Conservation (phyloP, 129 eudicot genomes). For the Centrapalus pauciflorus region DNA sequence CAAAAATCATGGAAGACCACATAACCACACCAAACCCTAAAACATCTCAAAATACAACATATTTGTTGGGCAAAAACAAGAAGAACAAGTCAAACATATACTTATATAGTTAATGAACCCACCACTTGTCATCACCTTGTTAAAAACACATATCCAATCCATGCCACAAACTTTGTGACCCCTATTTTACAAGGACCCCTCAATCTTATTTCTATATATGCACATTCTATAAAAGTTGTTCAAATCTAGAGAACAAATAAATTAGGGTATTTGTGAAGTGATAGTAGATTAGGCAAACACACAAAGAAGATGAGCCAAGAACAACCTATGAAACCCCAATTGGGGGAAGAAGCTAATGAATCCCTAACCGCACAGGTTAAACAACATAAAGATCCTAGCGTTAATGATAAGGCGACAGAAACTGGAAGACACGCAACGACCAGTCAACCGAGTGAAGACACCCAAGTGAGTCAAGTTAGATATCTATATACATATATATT, state of each 20-base stretch:
- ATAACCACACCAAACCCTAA: background rate
- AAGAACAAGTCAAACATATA: constrained; percentile 17
- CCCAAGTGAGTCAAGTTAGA: constrained; percentile 11
- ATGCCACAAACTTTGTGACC: background rate
- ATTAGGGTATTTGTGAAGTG: constrained; percentile 14
- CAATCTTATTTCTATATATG: background rate
- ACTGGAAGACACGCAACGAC: background rate
- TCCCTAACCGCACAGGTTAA: background rate
- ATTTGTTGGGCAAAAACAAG: background rate
- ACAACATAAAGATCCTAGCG: constrained; percentile 18
- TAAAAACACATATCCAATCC: constrained; percentile 1
- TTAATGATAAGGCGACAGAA: background rate
- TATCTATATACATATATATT: background rate
- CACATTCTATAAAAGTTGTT: constrained; percentile 3
- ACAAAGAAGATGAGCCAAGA: constrained; percentile 31
- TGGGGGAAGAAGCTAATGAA: constrained; percentile 23
- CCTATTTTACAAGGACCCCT: constrained; percentile 13
- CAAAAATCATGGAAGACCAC: constrained; percentile 8
- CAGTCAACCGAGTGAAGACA: background rate
- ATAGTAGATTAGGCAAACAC: constrained; percentile 26
- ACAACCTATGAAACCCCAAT: constrained; percentile 35
- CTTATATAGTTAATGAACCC: constrained; percentile 1
- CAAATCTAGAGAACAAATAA: constrained; percentile 4
- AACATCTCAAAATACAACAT: background rate
- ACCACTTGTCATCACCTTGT: constrained; percentile 28